These are phyloP conservation scores for Naegleria lovaniensis DNA, from an alignment of 208 protist species.

Conservation along the genomic window DNA sequence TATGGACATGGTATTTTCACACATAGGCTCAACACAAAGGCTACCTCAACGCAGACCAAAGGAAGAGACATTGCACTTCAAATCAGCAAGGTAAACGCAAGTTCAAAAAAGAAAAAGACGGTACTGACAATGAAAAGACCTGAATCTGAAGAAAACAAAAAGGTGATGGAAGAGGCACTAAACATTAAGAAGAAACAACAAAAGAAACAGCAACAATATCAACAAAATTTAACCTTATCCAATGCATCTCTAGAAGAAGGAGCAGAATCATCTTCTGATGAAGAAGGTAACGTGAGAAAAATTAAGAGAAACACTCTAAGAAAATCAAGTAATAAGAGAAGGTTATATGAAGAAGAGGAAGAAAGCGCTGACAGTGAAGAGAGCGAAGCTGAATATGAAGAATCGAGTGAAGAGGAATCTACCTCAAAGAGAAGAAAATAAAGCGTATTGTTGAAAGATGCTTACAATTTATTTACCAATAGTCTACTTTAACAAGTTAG, in stretches of 20 bases:
- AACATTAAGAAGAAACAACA: not conserved
- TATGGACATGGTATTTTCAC: constrained; percentile 2
- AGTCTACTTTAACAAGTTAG: too few species aligned
- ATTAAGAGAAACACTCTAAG: not conserved
- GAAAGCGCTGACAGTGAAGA: not conserved
- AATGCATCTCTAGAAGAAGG: not conserved
- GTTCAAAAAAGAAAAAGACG: not conserved
- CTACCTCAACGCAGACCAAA: not conserved
- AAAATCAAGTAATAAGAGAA: not conserved
- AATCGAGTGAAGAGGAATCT: not conserved
- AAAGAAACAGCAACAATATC: not conserved
- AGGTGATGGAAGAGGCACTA: not conserved
- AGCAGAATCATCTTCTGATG: not conserved
- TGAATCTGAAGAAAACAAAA: not conserved
- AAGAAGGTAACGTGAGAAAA: not conserved
- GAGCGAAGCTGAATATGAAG: not conserved
- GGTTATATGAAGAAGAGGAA: not conserved
- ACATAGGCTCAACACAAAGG: not conserved
- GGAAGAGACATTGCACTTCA: not conserved
- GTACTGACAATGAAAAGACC: not conserved
- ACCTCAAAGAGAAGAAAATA: not conserved
- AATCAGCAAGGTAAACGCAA: not conserved
- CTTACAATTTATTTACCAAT: too few species aligned
- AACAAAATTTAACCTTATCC: not conserved
- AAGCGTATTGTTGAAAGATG: too few species aligned